A percentile compares a stretch with the other conserved stretches of the same genome.
Conservation (phyloP, 208 protist species). For the Giardia muris region DNA sequence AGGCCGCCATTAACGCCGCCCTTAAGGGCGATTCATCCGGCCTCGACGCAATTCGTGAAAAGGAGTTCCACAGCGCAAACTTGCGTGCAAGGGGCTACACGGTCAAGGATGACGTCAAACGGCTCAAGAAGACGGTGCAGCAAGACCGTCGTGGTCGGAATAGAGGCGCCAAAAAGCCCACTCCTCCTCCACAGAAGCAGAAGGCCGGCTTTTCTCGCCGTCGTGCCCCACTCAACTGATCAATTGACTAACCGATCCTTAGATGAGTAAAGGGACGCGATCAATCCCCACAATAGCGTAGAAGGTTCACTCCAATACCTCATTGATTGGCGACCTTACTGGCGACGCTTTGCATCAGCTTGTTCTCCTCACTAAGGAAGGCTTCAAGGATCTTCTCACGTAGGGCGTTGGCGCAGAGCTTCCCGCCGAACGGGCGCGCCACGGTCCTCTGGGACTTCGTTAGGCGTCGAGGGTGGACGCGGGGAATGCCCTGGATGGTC, state of each 20-base stretch:
- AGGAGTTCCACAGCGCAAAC: not conserved
- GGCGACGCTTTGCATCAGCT: not conserved
- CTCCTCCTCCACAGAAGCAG: not conserved
- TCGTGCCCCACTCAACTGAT: too few relatives aligned
- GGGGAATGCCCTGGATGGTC: not conserved
- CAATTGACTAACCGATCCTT: too few relatives aligned
- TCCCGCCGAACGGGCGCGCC: constrained; percentile 31
- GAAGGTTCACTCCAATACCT: too few relatives aligned
- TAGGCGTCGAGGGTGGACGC: not conserved
- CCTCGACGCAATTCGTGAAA: not conserved
- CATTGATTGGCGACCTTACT: not conserved
- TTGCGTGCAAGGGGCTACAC: not conserved
- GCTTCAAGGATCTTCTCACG: not conserved
- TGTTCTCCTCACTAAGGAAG: constrained; percentile 29
- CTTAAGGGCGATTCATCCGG: not conserved
- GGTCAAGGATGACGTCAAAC: not conserved
- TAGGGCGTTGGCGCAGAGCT: not conserved
- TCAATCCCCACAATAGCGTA: too few relatives aligned
- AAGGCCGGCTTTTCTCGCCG: too few relatives aligned
- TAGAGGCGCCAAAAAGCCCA: not conserved
- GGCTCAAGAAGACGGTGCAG: not conserved
- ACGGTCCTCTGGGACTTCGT: not conserved
- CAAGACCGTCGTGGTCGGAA: not conserved
- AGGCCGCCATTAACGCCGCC: not conserved
- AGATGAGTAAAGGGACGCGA: too few relatives aligned